Base-by-base conservation (phyloP, 2,329 filamentous ascomycete species). In the Penicillium sp. region DNA sequence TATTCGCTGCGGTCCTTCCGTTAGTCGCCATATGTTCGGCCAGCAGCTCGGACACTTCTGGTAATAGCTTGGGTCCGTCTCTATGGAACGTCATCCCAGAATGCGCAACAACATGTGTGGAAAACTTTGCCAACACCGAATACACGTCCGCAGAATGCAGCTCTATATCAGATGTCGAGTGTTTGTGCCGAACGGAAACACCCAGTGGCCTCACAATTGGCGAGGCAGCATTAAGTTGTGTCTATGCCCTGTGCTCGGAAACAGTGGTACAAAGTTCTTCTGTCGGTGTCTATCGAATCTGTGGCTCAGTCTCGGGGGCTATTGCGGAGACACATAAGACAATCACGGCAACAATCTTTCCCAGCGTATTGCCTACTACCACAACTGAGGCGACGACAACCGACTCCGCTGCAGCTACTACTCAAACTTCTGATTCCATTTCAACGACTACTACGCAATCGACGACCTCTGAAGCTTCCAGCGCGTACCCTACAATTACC, bases 191-290 rank as follows among this genome's bases (percentile, higher is more conserved):
- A 32, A 75, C 76, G 50, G 73, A 74, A 29, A 84, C 84, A 7
- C 69, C 66, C 10, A 78, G 78, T 27, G 84, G 82, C 8, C 85
- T 83, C 59, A 89, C 87, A 1, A 62, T 89, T 42, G 86, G 84
- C n/a, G 87, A 89, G 69, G 86, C 78, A 9, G 84, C 82, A 4
- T 69, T 88, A 54, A 80, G 84, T 61, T 90, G 87, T 66, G 77
- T 87, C 29, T 72, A 79, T 7, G 80, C 80, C 2, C 70, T 68
- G 12, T 90, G 87, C 65, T 66, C 71, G 4, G 70, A 73, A 3
- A 60, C 68, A 9, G 76, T 80, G 44, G 65, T 66, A 8, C 58
- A 64, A 29, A 68, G 76, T 67, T 62, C 74, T 10, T 33, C 25
- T 8, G 29, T n/a, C 58, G 68, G 72, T 27, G 73, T 78, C 2